phyloP scores from a whole-genome alignment of 1,139 yeast genomes.

The Eremothecium cymbalariae region DNA sequence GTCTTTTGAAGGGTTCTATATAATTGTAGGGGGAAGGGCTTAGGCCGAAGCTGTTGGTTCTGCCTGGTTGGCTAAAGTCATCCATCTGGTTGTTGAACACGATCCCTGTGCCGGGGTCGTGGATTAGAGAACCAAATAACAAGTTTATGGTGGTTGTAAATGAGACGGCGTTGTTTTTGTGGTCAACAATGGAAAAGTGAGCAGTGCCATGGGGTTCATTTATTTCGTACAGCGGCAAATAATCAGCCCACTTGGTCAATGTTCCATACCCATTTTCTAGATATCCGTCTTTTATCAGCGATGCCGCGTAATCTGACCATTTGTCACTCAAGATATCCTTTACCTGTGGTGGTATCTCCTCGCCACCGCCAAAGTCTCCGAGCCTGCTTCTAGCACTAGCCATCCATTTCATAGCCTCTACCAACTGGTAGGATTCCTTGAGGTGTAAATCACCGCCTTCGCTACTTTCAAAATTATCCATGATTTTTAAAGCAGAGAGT shows the following conservation, averaged over 20 bases:
- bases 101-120: conserved; percentile 75
- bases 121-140: conserved; percentile 71
- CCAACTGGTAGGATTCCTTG: conserved; percentile 53
- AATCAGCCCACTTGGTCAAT: conserved; percentile 54
- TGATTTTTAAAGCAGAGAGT: conserved; percentile 61
- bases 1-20: conserved; percentile 68
- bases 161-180: conserved; percentile 61
- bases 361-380: conserved; percentile 51
- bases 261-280: conserved; percentile 36
- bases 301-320: conserved; percentile 50
- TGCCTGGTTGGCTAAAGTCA: conserved; percentile 74
- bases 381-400: conserved; percentile 74
- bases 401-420: conserved; percentile 92
- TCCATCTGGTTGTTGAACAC: conserved; percentile 90
- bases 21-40: conserved; percentile 76
- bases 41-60: conserved; percentile 68
- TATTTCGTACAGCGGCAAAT: conserved; percentile 68
- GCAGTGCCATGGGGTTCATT: conserved; percentile 83
- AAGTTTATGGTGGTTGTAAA: conserved; percentile 89
- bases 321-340: conserved; percentile 35
- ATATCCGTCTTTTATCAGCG: conserved; percentile 40
- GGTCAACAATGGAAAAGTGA: conserved; percentile 72
- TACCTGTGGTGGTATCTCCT: conserved; percentile 27
- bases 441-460: conserved; percentile 39
- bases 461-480: conserved; percentile 38